phyloP scores from a whole-genome alignment of 2,329 filamentous ascomycete species.

The Leptographium galeiforme region DNA sequence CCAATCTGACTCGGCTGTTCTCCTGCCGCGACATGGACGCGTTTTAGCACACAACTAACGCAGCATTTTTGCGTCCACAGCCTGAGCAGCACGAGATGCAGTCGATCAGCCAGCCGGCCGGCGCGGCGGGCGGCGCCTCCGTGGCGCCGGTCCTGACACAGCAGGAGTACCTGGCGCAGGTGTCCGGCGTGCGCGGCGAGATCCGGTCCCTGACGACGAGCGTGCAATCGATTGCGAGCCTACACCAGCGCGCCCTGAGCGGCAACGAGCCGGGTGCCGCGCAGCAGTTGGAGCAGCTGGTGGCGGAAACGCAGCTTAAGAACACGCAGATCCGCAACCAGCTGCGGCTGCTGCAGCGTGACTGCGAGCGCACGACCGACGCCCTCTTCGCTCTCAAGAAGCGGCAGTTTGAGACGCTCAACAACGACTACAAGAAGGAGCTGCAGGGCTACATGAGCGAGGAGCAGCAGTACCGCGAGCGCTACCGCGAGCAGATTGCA shows the following conservation, averaged over 20 bases:
- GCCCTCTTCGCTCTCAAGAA: slow-evolving; percentile 51
- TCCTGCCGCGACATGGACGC: background rate
- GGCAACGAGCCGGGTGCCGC: slow-evolving; percentile 45
- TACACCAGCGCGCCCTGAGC: slow-evolving; percentile 59
- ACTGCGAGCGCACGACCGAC: slow-evolving; percentile 50
- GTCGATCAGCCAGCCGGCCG: slow-evolving; percentile 16
- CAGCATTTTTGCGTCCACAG: slow-evolving; percentile 2
- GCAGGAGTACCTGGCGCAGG: slow-evolving; percentile 54
- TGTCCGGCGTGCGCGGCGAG: slow-evolving; percentile 52
- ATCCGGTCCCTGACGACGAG: slow-evolving; percentile 54
- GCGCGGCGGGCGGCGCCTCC: slow-evolving; percentile 8
- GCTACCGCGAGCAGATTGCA: slow-evolving; percentile 65
- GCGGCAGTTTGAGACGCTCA: slow-evolving; percentile 55
- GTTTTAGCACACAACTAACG: background rate
- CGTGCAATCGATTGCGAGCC: slow-evolving; percentile 51
- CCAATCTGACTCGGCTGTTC: background rate
- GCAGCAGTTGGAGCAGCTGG: slow-evolving; percentile 50
- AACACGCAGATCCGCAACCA: slow-evolving; percentile 68
- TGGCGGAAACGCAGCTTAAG: slow-evolving; percentile 56
- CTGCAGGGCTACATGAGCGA: slow-evolving; percentile 57
- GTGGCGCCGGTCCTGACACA: slow-evolving; percentile 36
- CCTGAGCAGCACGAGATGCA: slow-evolving; percentile 42
- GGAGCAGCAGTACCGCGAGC: slow-evolving; percentile 56
- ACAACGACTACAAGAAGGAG: slow-evolving; percentile 58
- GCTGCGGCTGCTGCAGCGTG: slow-evolving; percentile 62